Conservation (phyloP, 1,284 basidiomycete genomes). For the Puccinia brachypodii region DNA sequence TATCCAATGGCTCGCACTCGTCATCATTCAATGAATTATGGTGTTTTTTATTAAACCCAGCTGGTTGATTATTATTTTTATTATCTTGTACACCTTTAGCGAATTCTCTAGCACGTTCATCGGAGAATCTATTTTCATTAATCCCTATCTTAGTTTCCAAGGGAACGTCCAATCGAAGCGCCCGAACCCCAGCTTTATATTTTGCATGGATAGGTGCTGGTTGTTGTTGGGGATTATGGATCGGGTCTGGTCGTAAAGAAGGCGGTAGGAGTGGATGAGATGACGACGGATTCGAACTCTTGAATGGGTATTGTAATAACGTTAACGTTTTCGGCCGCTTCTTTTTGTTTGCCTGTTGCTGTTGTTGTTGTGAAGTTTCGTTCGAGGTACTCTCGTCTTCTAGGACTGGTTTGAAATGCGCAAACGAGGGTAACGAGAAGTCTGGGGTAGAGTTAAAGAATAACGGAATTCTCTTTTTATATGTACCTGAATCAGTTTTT, state of each 20-base stretch:
- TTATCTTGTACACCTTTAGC: slow-evolving; percentile 51
- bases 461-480: slow-evolving; percentile 40
- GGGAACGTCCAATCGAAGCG: slow-evolving; percentile 54
- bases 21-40: slow-evolving; percentile 18
- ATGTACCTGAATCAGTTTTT: background rate
- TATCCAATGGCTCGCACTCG: slow-evolving; percentile 50
- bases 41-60: slow-evolving; percentile 47
- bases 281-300: slow-evolving; percentile 51
- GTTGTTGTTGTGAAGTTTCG: background rate
- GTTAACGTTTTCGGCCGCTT: slow-evolving; percentile 49
- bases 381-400: slow-evolving; percentile 13
- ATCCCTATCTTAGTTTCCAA: slow-evolving; percentile 51
- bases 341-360: slow-evolving; percentile 4
- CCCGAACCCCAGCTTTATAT: slow-evolving; percentile 53
- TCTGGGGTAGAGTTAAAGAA: slow-evolving; percentile 44
- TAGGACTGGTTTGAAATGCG: slow-evolving; percentile 44
- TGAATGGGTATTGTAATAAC: slow-evolving; percentile 55
- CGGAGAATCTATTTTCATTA: slow-evolving; percentile 52
- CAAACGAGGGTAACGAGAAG: slow-evolving; percentile 39
- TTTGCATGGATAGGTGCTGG: slow-evolving; percentile 50
- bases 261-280: slow-evolving; percentile 54
- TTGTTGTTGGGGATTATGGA: slow-evolving; percentile 36
- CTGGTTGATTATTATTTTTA: slow-evolving; percentile 49
- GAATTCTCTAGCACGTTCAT: slow-evolving; percentile 52
- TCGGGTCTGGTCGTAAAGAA: slow-evolving; percentile 51